Base-by-base conservation (phyloP, 2,329 filamentous ascomycete species). In the Diaporthe humulicola region DNA sequence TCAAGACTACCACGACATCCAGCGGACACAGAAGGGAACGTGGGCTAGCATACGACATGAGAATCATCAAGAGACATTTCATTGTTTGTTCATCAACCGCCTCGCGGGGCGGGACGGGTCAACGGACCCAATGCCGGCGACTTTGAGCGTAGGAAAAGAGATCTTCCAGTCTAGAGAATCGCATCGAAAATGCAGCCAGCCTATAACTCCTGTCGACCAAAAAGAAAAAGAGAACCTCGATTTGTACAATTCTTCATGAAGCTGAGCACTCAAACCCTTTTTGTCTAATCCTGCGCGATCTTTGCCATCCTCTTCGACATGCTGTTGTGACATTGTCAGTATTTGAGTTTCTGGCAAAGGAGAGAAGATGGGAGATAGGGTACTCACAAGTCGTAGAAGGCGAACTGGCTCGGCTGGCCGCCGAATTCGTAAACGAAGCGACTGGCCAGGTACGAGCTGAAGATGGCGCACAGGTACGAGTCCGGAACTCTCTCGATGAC, bases 391-490 rank as follows among this genome's bases (percentile, higher is more conserved):
- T 98, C 95, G 85, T 98, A 99, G 89, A 99, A 99, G 52, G 96
- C 95, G 87, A 99, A 98, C 81, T 98, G 96, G 87, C 93, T 97
- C 7, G 97, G 96, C 78, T 91, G 93, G 83, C 95, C 96, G 81
- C 97, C 97, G 83, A 96, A 97, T 83, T 98, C 92, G 84, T 99
- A 99, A 54, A 99, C 95, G 83, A 99, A 99, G 57, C 97, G 93
- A 81, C 94, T 97, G 66, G 97, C 96, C 78, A 99, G 89, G 86
- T 96, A 98, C 83, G 94, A 97, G 79, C 97, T 97, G 82, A 99
- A 99, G 83, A 99, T 98, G 78, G 96, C 93, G 78, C 95, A 92
- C 77, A 99, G 90, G 83, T 99, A 99, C 79, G 92, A 93, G 76
- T 98, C 95, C 0, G 97, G 97, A 30, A 99, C 96, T 78, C 97